Percentiles rank a stretch among this genome's conserved stretches.
Conservation (phyloP, 1,139 yeast genomes). For the Diutina pseudorugosa region DNA sequence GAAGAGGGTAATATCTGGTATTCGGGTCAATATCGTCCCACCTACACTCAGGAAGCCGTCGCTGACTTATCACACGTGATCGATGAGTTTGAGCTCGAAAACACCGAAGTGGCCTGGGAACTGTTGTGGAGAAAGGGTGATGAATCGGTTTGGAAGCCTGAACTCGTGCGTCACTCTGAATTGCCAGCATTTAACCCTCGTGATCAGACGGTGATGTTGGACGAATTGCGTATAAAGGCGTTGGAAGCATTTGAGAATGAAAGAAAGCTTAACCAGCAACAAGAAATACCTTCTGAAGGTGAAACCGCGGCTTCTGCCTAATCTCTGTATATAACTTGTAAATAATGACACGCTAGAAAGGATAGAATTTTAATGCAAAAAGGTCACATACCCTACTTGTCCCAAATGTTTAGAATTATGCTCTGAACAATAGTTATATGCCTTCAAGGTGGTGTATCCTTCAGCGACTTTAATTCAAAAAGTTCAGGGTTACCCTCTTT, state of each 20-base stretch:
- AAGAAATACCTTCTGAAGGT: neutral
- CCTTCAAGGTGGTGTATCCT: too few species aligned
- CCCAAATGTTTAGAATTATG: too few species aligned
- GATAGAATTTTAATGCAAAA: too few species aligned
- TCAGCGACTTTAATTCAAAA: too few species aligned
- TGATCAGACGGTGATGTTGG: conserved; percentile 51
- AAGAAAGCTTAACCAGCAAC: conserved; percentile 9
- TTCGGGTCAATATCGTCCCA: conserved; percentile 80
- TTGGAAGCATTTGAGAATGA: conserved; percentile 20
- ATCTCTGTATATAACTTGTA: neutral
- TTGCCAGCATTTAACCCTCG: conserved; percentile 54
- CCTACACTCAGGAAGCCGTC: conserved; percentile 83
- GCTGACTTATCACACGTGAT: conserved; percentile 71
- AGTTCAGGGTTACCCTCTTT: too few species aligned
- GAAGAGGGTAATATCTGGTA: conserved; percentile 76
- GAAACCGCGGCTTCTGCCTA: neutral
- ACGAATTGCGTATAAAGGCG: conserved; percentile 38
- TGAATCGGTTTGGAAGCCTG: conserved; percentile 47
- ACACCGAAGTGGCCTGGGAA: conserved; percentile 64
- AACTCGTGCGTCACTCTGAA: conserved; percentile 43
- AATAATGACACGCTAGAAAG: neutral
- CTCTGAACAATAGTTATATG: too few species aligned
- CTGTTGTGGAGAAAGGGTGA: conserved; percentile 80
- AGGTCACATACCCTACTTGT: too few species aligned
- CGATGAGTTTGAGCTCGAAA: conserved; percentile 43